Evolutionary conservation across 495 filamentous ascomycete genomes (phyloP), one percentile per base, ranked within the genome.

Genomic region (Tuber borchii): DNA sequence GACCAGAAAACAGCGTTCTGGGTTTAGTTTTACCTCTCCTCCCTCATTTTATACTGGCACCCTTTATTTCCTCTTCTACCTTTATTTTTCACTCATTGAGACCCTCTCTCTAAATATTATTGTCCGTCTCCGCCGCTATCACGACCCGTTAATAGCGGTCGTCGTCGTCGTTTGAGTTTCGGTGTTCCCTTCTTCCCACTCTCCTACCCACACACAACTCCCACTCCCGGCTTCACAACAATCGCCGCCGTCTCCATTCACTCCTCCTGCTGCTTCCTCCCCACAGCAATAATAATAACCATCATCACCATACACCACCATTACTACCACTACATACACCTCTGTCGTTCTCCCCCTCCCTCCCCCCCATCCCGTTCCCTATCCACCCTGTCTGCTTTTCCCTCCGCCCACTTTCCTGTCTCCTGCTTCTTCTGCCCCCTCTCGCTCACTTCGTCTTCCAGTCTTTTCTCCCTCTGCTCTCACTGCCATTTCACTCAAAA

Each of bases 331-430:
- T n/a, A 17, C 51, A 9, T 61, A 65, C 56, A 34, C 26, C 56
- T 56, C 51, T 65, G 56, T 65, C 56, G 56, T 65, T 65, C 26
- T 68, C 61, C 26, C 46, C 73, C 71, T 74, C 75, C 72, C 69
- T n/a, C n/a, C n/a, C n/a, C 70, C 77, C 70, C 68, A 74, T 76
- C 75, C 77, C 78, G 72, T 72, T 75, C 34, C 37, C 70, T 73
- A 70, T 74, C 71, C 61, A 56, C 73, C 74, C 75, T 45, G 70
- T 46, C 75, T 78, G 78, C 75, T 72, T 72, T 75, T 77, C 65
- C 69, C 39, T 69, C 73, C 76, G 69, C n/a, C 70, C 68, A 71
- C 26, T 37, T n/a, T 69, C 46, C 51, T 65, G 26, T n/a, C 31
- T 74, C 77, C 72, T 40, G 43, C 12, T 20, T 40, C 61, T 69